Evolutionary conservation across 2,329 filamentous ascomycete species (phyloP), one percentile per base, ranked within the genome.

Genomic region (Aspergillus ochraceus): DNA sequence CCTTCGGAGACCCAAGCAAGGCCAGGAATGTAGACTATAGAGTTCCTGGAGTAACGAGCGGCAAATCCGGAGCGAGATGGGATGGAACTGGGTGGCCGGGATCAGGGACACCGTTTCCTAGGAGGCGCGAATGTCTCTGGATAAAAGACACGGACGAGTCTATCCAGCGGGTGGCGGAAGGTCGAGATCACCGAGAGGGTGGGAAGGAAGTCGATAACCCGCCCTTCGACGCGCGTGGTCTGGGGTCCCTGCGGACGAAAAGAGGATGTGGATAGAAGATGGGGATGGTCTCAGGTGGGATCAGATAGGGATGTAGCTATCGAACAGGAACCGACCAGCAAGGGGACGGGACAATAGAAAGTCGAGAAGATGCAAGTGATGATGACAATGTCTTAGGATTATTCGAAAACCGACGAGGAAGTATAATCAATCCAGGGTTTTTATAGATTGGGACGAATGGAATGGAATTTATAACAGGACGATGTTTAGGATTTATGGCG

Each of bases 1-100:
- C 70, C 72, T 63, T 54, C 66, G 66, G 60, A 60, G 67, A 64
- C 58, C 65, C 58, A 75, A 71, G 73, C 73, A 76, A 76, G 73
- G 71, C 73, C 72, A 74, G 71, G 74, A 76, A 76, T 76, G 74
- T 72, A 71, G 68, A 68, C 69, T 75, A 74, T 74, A 59, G 69
- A 66, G 65, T 69, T 71, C 67, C 70, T 74, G 30, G 65, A 69
- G 73, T 74, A 73, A 76, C 72, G 50, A 59, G 62, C 61, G 65
- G 63, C 65, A 64, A 67, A 66, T 58, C 52, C 50, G 30, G 9
- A 45, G 30, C 54, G 52, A 54, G 54, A 60, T 57, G 36, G 52
- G 55, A 29, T 47, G 51, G 45, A 54, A 39, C 32, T 36, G 51
- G 49, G 39, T 52, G 57, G 49, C 57, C 39, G 50, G 32, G 49